phyloP scores from a whole-genome alignment of 2,329 filamentous ascomycete genomes.

The Leptographium procerum region DNA sequence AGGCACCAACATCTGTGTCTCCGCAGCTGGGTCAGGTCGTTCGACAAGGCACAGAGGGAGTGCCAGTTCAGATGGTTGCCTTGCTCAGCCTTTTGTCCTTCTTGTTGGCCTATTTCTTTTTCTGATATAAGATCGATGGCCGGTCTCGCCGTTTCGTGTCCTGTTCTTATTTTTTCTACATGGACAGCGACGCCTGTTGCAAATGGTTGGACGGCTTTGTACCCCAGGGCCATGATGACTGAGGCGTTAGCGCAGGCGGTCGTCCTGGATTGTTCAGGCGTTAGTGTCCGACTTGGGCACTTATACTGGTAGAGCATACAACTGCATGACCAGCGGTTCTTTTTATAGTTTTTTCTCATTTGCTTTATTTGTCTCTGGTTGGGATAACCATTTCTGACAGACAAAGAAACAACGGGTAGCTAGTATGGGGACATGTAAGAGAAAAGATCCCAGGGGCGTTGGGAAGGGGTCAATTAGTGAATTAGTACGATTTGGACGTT shows the following conservation, averaged over 20 bases:
- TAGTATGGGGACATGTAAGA: not conserved
- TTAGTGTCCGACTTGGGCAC: not conserved
- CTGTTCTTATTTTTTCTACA: not conserved
- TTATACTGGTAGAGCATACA: not conserved
- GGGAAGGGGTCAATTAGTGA: not conserved
- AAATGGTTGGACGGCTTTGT: not conserved
- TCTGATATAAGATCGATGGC: slow-evolving; percentile 41
- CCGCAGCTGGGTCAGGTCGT: slow-evolving; percentile 41
- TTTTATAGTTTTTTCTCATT: not conserved
- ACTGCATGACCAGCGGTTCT: not conserved
- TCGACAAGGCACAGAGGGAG: slow-evolving; percentile 56
- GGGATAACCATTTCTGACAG: not conserved
- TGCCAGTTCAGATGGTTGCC: slow-evolving; percentile 77
- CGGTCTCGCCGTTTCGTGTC: not conserved
- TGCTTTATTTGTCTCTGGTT: not conserved
- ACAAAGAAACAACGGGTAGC: not conserved
- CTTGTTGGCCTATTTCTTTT: slow-evolving; percentile 90
- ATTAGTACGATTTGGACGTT: not conserved
- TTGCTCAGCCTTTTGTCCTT: slow-evolving; percentile 81
- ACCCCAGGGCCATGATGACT: not conserved
- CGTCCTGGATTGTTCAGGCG: not conserved
- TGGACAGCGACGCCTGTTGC: not conserved
- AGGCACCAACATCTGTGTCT: slow-evolving; percentile 21
- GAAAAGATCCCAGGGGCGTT: not conserved
- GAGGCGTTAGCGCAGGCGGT: not conserved